These are phyloP conservation scores for Elsinoe australis DNA, from an alignment of 2,329 filamentous ascomycete genomes.

Conservation along the genomic window DNA sequence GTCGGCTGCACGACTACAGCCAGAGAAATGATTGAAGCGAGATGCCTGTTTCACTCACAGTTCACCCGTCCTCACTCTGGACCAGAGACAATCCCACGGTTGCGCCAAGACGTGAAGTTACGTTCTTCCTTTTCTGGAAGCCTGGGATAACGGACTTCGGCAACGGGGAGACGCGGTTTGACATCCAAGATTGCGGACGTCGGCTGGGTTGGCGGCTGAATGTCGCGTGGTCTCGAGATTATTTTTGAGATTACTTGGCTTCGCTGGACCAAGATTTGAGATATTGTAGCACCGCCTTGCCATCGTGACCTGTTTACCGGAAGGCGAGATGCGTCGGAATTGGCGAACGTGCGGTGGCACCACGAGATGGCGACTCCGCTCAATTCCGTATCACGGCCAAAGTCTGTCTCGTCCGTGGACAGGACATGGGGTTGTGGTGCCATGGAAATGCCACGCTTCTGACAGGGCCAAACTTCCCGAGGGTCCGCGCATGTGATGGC, in stretches of 20 bases:
- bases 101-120: conserved; percentile 1
- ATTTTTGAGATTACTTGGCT: conserved; percentile 3
- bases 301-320: background rate
- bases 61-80: background rate
- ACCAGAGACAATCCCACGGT: background rate
- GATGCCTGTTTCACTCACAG: background rate
- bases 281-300: conserved; percentile 6
- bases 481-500: conserved; percentile 3
- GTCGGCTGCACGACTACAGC: conserved; percentile 2
- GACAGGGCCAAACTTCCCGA: background rate
- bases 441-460: too few species aligned
- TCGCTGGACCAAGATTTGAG: conserved; percentile 6
- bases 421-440: too few species aligned
- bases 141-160: conserved; percentile 8
- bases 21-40: background rate
- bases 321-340: background rate
- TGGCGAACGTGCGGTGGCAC: background rate
- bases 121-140: conserved; percentile 12
- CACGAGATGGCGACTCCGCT: too few species aligned
- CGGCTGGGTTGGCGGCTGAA: conserved; percentile 1
- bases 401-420: too few species aligned
- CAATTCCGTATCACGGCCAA: too few species aligned
- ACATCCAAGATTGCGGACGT: too few species aligned
- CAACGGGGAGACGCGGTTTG: too few species aligned
- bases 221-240: conserved; percentile 13